Evolutionary conservation across 2,329 filamentous ascomycete genomes (phyloP).

Genomic region (Colletotrichum scovillei): DNA sequence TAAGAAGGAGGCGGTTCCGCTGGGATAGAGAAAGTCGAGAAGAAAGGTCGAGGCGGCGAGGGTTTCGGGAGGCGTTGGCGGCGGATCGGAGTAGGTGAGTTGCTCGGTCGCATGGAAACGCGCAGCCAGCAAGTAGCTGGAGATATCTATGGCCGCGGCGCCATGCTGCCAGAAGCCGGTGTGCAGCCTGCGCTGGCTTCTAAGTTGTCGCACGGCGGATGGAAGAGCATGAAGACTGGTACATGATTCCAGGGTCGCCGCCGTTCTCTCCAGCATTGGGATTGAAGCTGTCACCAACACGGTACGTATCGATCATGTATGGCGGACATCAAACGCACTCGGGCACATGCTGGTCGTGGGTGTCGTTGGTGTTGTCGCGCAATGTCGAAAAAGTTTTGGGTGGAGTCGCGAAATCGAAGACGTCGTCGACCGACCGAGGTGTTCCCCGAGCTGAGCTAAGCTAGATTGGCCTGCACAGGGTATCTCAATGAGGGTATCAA

Average conservation of each 20-base stretch:
- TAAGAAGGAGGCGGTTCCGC: conserved; percentile 54
- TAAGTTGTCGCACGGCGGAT: conserved; percentile 46
- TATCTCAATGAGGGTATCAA: background rate
- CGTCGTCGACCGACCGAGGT: conserved; percentile 12
- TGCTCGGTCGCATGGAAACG: conserved; percentile 38
- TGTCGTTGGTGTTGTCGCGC: conserved; percentile 15
- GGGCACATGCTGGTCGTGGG: conserved; percentile 17
- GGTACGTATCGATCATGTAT: conserved; percentile 22
- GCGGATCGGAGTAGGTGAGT: conserved; percentile 37
- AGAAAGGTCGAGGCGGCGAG: conserved; percentile 60
- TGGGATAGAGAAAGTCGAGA: conserved; percentile 68
- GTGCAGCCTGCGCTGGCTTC: conserved; percentile 56
- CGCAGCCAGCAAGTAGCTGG: conserved; percentile 47
- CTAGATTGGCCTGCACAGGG: background rate
- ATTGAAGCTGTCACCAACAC: conserved; percentile 22
- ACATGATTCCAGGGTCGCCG: conserved; percentile 66
- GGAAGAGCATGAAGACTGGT: conserved; percentile 64
- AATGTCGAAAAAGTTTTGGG: conserved; percentile 19
- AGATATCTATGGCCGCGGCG: conserved; percentile 60
- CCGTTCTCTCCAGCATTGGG: conserved; percentile 69
- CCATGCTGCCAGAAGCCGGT: conserved; percentile 67
- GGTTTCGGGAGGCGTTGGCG: conserved; percentile 41
- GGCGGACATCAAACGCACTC: background rate
- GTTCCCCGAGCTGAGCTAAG: background rate
- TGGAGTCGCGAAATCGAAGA: conserved; percentile 28